These are phyloP conservation scores for Earliella scabrosa DNA, from an alignment of 1,284 basidiomycete genomes.

Conservation along the genomic window DNA sequence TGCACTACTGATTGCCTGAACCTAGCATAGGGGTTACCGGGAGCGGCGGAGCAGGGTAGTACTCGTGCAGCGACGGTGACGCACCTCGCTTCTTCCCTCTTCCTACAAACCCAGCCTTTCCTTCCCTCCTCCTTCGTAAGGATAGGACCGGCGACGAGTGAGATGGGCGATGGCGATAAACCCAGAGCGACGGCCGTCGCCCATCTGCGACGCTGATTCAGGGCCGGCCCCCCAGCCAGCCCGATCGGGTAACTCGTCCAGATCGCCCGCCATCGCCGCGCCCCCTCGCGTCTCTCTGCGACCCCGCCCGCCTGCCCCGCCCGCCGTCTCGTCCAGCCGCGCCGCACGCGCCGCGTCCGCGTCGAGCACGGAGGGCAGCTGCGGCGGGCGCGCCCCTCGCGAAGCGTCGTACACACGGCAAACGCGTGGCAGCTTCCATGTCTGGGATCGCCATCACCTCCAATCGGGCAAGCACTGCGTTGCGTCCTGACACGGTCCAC, in stretches of 20 bases:
- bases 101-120: slow-evolving; percentile 49
- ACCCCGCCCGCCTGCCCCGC: not conserved
- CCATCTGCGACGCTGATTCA: slow-evolving; percentile 9
- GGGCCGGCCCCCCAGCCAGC: slow-evolving; percentile 22
- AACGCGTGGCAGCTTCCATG: slow-evolving; percentile 4
- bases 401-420: slow-evolving; percentile 10
- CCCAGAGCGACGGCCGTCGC: slow-evolving; percentile 14
- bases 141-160: slow-evolving; percentile 41
- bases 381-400: not conserved
- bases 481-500: no score
- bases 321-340: not conserved
- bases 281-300: no score
- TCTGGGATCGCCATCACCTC: slow-evolving; percentile 2
- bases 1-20: slow-evolving; percentile 32
- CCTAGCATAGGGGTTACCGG: slow-evolving; percentile 16
- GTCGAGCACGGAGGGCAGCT: not conserved
- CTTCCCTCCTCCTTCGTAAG: slow-evolving; percentile 49
- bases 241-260: slow-evolving; percentile 29
- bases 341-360: not conserved
- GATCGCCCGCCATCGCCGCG: not conserved
- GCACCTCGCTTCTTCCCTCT: slow-evolving; percentile 47
- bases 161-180: slow-evolving; percentile 40
- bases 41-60: not conserved
- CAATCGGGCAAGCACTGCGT: not conserved
- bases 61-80: no score